Evolutionary conservation across 768 basidiomycete genomes (phyloP), one percentile per base, ranked within the genome.

Genomic region (Termitomyces sp.): DNA sequence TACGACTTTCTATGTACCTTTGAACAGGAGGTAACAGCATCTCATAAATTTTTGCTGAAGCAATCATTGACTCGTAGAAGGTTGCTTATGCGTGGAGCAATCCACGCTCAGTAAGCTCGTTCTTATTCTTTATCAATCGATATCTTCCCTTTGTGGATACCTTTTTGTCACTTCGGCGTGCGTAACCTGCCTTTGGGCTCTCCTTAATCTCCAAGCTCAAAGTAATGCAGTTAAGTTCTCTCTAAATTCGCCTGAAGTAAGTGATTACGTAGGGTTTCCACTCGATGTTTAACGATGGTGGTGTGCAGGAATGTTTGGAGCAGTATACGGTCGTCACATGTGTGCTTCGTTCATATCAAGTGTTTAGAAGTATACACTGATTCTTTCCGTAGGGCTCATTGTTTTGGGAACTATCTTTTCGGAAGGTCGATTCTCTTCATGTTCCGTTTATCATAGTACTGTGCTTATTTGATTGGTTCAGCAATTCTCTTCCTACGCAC

Each of bases 401-500:
- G 68, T 72, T 20, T 24, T 69, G 11, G 76, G 76, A 22, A 69
- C 74, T 11, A 56, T 75, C 28, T 55, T 74, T 5, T 74, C 74
- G 1, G 75, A 77, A 70, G 62, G 74, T 74, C 20, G 5, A 63
- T 53, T 2, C 26, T 36, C 32, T 49, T 45, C 20, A 2, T 26
- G 11, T 24, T n/a, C 13, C 6, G 20, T 18, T 28, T 26, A 22
- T 7, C 2, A 18, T 10, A 51, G 5, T 10, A 38, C 18, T n/a
- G 9, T 41, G 5, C 2, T 41, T 22, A 30, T 52, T 30, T 14
- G 24, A 10, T 30, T 11, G 10, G n/a, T 30, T 8, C 53, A 78
- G 74, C 63, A 5, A 74, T 78, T 32, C 67, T 79, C 10, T 69
- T 75, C 62, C 58, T 79, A 6, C 75, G 77, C 5, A 78, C 77